These are phyloP conservation scores for Colletotrichum brevisporum DNA, from an alignment of 2,329 filamentous ascomycete genomes.

Conservation along the genomic window DNA sequence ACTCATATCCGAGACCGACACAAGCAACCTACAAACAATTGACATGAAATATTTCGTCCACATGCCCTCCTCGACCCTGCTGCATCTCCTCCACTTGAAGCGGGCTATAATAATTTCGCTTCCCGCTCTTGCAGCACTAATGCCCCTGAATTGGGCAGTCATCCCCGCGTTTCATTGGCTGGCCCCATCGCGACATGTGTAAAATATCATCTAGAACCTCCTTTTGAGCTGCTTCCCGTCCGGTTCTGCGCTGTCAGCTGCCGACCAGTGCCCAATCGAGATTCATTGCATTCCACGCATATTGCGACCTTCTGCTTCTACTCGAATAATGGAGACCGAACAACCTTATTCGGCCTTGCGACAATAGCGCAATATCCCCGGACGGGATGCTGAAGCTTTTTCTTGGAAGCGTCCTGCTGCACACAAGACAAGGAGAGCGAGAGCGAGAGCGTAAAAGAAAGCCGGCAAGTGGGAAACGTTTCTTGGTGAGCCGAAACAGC, in stretches of 20 bases:
- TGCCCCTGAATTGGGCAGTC: slow-evolving; percentile 36
- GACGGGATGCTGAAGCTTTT: background rate
- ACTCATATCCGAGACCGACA: slow-evolving; percentile 14
- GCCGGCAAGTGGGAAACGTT: slow-evolving; percentile 8
- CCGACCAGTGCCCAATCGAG: slow-evolving; percentile 19
- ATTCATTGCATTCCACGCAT: background rate
- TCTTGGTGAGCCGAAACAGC: slow-evolving; percentile 28
- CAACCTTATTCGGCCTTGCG: slow-evolving; percentile 35
- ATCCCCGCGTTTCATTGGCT: slow-evolving; percentile 37
- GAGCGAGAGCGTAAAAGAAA: background rate
- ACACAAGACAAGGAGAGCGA: background rate
- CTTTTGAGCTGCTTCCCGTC: slow-evolving; percentile 26
- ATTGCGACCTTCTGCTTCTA: slow-evolving; percentile 26
- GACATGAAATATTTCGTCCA: background rate
- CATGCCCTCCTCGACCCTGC: slow-evolving; percentile 4
- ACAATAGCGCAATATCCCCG: slow-evolving; percentile 24
- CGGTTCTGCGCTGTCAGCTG: slow-evolving; percentile 7
- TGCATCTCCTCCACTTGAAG: slow-evolving; percentile 22
- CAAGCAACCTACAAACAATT: background rate
- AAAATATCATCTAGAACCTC: slow-evolving; percentile 22
- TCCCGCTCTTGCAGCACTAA: slow-evolving; percentile 31
- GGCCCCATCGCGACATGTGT: slow-evolving; percentile 11
- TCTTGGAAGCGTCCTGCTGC: background rate
- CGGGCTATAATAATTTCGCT: slow-evolving; percentile 36
- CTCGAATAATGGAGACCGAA: slow-evolving; percentile 8